Percentiles rank a stretch among this genome's conserved stretches.
These are phyloP conservation scores for Alternaria sp. DNA, from an alignment of 2,329 filamentous ascomycete species.

Conservation along the genomic window DNA sequence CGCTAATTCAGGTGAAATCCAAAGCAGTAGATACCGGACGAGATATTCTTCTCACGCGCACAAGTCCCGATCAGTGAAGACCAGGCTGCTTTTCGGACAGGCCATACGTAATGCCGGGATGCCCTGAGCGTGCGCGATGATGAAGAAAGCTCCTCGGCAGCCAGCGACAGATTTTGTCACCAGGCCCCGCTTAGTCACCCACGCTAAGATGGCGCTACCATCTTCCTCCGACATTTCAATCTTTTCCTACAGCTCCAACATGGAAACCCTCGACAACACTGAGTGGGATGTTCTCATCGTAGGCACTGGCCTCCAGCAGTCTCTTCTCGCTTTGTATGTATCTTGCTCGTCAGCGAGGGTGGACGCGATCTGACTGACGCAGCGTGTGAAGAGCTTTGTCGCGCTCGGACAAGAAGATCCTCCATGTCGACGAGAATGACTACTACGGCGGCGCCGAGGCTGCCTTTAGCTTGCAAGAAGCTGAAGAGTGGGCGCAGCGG, in stretches of 20 bases:
- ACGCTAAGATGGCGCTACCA: conserved; percentile 26
- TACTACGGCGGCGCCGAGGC: conserved; percentile 90
- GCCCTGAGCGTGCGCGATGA: conserved; percentile 47
- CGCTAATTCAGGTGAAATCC: conserved; percentile 57
- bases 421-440: conserved; percentile 85
- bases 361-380: conserved; percentile 73
- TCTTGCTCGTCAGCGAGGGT: conserved; percentile 8
- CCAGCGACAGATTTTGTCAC: conserved; percentile 31
- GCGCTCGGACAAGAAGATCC: conserved; percentile 86
- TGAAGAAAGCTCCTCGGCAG: conserved; percentile 19
- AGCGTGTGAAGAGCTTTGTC: conserved; percentile 81
- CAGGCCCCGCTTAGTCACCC: conserved; percentile 41
- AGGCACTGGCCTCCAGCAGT: conserved; percentile 61
- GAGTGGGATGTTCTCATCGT: conserved; percentile 61
- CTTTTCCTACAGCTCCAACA: conserved; percentile 36
- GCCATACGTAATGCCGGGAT: conserved; percentile 41
- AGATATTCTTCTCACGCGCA: conserved; percentile 54
- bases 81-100: conserved; percentile 42
- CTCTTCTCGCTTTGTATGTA: conserved; percentile 61
- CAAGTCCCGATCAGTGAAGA: conserved; percentile 54
- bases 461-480: conserved; percentile 82
- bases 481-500: conserved; percentile 72
- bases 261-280: conserved; percentile 59
- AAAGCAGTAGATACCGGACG: conserved; percentile 61
- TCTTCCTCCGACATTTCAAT: conserved; percentile 25